Evolutionary conservation across 2,329 filamentous ascomycete genomes (phyloP), one percentile per base, ranked within the genome.

Genomic region (Ilyonectria mors-panacis): DNA sequence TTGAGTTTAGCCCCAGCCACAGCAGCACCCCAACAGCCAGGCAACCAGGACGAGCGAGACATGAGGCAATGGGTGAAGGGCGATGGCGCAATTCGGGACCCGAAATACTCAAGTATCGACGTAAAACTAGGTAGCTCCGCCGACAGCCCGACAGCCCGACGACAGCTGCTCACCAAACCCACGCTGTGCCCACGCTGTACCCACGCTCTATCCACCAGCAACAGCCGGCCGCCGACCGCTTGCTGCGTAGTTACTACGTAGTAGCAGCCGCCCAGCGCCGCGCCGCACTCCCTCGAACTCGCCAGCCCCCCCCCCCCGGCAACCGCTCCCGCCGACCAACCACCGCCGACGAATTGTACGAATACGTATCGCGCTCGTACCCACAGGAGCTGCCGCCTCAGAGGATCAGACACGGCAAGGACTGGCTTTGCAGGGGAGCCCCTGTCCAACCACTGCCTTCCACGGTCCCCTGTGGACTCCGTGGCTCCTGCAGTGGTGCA

Each of bases 11-110:
- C 30, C 30, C 30, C 30, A 33, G 8, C 30, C 8, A 33, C 30
- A 9, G 12, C 59, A 53, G 30, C 55, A 33, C 8, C 33, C 56
- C 39, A 55, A 30, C 23, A 56, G 6, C 63, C 50, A 65, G 56
- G 63, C 57, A 60, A 39, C 51, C 47, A 65, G 57, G 63, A 28
- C 54, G 42, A 56, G 42, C 47, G 61, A 60, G 62, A 39, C 60
- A 64, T 53, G 68, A 74, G 71, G 17, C 44, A 37, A 71, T 70
- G 71, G 70, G 69, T 63, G 65, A 59, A 59, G 54, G 45, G 23
- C 69, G 67, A 75, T 74, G 70, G 74, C 73, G 73, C 73, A 75
- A 75, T 76, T 76, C 74, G 74, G 74, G 50, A 71, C 60, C 74
- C 74, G 74, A 72, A 71, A 62, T 56, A 42, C 39, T 42, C 39